These are phyloP conservation scores for Aethionema arabicum DNA, from an alignment of 345 rosid genomes.

Conservation along the genomic window DNA sequence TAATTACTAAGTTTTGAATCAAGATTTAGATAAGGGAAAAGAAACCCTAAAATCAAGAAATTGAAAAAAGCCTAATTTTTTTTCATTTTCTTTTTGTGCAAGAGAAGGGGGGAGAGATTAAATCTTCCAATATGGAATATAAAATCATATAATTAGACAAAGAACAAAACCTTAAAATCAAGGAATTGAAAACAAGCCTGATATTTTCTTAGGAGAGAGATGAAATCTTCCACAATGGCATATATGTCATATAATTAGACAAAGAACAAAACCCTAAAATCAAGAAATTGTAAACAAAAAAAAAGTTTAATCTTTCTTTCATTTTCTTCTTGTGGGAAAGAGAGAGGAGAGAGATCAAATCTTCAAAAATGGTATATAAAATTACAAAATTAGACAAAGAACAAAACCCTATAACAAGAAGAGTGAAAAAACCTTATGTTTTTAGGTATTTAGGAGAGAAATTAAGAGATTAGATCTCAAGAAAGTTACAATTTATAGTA, in stretches of 20 bases:
- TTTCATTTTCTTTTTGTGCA: not conserved
- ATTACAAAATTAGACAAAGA: not conserved
- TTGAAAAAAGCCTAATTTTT: not conserved
- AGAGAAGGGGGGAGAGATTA: not conserved
- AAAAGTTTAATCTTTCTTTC: not conserved
- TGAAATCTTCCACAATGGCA: no score
- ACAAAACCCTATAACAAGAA: constrained; percentile 24
- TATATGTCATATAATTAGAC: no score
- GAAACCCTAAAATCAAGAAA: constrained; percentile 22
- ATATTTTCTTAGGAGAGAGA: no score
- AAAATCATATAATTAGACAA: constrained; percentile 5
- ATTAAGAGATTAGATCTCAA: constrained; percentile 27
- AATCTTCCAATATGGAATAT: constrained; percentile 14
- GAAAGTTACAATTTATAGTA: constrained; percentile 4
- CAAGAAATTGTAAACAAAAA: not conserved
- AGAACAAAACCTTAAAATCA: constrained; percentile 25
- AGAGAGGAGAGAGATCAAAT: constrained; percentile 7
- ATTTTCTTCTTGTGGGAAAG: not conserved
- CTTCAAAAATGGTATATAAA: constrained; percentile 8
- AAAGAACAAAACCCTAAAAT: no score
- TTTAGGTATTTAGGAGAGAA: not conserved
- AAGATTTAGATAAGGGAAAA: not conserved
- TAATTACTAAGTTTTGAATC: not conserved
- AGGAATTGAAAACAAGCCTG: not conserved
- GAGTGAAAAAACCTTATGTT: not conserved